Evolutionary conservation across 208 protist species (phyloP), one percentile per base, ranked within the genome.

Genomic region (Phytomonas francai): DNA sequence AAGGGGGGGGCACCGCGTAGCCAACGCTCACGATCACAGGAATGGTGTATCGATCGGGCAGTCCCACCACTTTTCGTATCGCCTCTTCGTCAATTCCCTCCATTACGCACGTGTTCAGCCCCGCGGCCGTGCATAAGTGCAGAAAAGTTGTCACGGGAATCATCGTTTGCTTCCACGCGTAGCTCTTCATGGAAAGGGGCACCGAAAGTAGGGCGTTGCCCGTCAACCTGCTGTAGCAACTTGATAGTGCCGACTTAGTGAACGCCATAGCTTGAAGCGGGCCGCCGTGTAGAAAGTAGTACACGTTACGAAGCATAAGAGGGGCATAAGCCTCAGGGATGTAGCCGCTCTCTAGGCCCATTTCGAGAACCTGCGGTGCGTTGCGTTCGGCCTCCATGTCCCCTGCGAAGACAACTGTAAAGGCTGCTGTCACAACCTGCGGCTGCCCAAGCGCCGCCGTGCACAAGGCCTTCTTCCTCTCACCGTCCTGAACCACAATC

Each of bases 91-190:
- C 91, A 64, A 95, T 85, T 11, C 91, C 91, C 71, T 97, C 91
- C 76, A 97, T 80, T 51, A 91, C 73, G 57, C 78, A 81, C 59
- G 87, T 93, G 58, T 86, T 69, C 73, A 81, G 75, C 19, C 86
- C 83, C 0, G 84, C 80, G 6, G 85, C 81, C 12, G 83, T 85
- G 29, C 78, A 80, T 28, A 89, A 70, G 45, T 89, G 74, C 36
- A 92, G 30, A 66, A 97, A 97, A 1, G 74, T 88, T 0, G 81
- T 91, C 11, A 79, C 91, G 12, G 91, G 80, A 28, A 95, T 84
- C 85, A 97, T 93, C 16, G 76, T 74, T 65, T 95, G 88, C 82
- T 97, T 97, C 87, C 85, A 92, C 67, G 83, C 84, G 71, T 97
- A 94, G 31, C 77, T 88, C n/a, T 73, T 59, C 19, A 75, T 74